These are phyloP conservation scores for Nitzschia sp. DNA, from an alignment of 108 stramenopile species.

Conservation along the genomic window DNA sequence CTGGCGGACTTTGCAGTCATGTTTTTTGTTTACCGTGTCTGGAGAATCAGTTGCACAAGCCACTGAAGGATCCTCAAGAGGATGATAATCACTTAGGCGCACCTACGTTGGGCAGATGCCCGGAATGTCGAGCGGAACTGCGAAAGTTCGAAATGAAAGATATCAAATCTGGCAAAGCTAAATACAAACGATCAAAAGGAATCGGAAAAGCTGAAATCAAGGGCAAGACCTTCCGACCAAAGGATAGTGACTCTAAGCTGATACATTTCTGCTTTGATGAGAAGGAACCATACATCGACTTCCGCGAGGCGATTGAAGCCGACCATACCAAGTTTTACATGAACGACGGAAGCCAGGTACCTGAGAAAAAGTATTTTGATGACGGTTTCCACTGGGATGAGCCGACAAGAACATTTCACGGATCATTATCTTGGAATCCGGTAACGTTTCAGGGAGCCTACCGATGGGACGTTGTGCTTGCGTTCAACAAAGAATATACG, in stretches of 20 bases:
- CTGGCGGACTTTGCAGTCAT: constrained; percentile 19
- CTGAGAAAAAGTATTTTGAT: constrained; percentile 22
- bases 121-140: constrained; percentile 20
- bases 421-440: constrained; percentile 17
- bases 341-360: constrained; percentile 19
- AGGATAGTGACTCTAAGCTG: constrained; percentile 6
- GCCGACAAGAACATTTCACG: constrained; percentile 21
- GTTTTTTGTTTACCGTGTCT: constrained; percentile 20
- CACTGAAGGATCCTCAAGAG: constrained; percentile 8
- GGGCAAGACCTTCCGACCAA: constrained; percentile 19
- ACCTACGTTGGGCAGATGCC: constrained; percentile 25
- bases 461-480: constrained; percentile 28
- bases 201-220: background rate
- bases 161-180: constrained; percentile 12
- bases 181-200: background rate
- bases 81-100: constrained; percentile 25
- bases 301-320: constrained; percentile 20
- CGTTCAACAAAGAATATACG: constrained; percentile 18
- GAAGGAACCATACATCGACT: constrained; percentile 20
- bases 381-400: constrained; percentile 18
- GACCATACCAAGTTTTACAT: constrained; percentile 18
- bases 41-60: constrained; percentile 14
- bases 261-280: constrained; percentile 18
- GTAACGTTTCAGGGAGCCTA: constrained; percentile 21
- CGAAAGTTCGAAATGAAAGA: constrained; percentile 28